Evolutionary conservation across 2,329 filamentous ascomycete genomes (phyloP).

Genomic region (Aspergillus oerlinghausenensis): DNA sequence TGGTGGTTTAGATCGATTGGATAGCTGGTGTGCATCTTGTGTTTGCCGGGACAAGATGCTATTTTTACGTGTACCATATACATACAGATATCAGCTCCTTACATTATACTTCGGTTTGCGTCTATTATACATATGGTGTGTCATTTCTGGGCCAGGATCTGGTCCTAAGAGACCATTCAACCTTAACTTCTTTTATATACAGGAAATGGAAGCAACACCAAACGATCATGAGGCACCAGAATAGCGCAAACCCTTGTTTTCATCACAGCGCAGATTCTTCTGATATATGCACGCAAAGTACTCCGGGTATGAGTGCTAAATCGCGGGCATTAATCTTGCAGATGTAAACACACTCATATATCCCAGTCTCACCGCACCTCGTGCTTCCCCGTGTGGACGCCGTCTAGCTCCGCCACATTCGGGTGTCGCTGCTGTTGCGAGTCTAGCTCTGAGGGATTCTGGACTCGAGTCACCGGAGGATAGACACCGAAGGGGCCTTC

Average conservation of each 20-base stretch:
- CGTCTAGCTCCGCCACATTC: not conserved
- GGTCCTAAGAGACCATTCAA: not conserved
- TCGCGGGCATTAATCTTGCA: not conserved
- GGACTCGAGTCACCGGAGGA: not conserved
- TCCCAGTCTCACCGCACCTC: not conserved
- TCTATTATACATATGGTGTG: not conserved
- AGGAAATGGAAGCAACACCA: not conserved
- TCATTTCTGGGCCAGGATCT: not conserved
- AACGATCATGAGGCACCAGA: not conserved
- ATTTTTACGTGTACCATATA: not conserved
- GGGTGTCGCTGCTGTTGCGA: not conserved
- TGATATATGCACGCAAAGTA: not conserved
- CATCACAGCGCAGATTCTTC: not conserved
- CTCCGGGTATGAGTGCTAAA: not conserved
- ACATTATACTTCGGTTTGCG: not conserved
- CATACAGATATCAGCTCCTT: not conserved
- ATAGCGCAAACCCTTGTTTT: not conserved
- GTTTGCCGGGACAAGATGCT: not conserved
- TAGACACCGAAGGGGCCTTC: not conserved
- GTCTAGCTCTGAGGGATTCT: not conserved
- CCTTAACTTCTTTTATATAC: not conserved
- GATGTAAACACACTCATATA: not conserved
- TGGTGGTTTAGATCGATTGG: not conserved
- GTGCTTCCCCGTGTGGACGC: not conserved
- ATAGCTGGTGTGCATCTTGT: not conserved